Evolutionary conservation across 116 monocot species (phyloP), one percentile per base, ranked within the genome.

Genomic region (Posidonia oceanica): DNA sequence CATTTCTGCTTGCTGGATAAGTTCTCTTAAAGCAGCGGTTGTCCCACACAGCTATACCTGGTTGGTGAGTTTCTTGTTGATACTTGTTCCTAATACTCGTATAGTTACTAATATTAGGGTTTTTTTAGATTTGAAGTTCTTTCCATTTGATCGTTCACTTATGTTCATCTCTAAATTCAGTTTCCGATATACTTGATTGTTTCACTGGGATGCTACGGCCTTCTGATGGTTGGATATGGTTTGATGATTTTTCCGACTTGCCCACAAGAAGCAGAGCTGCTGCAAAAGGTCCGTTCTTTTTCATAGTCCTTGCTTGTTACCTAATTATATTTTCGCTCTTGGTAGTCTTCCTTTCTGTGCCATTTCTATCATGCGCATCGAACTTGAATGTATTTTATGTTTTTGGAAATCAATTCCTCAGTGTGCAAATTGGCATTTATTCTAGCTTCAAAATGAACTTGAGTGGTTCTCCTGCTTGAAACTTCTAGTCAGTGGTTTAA

Each of bases 221-320:
- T 96, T 82, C 76, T 96, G 18, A 86, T 96, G 95, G 95, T 91
- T 74, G 91, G 91, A 70, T 67, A 86, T 80, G 95, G 95, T 39
- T 82, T 91, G 74, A 96, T 91, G 78, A 42, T 81, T 41, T 96
- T 96, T 65, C 95, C 91, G 59, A 96, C 85, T 52, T 96, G 95
- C 70, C 95, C 91, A 69, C 76, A 86, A 54, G 91, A 96, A 87
- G 88, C 91, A 76, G 63, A 78, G 3, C 75, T 96, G 13, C 76
- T 91, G 48, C 88, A 89, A 75, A 84, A 91, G 96, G 96, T 91
- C 59, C 55, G 12, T 20, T 20, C 52, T 58, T 58, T 29, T 52
- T 61, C 62, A 37, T 44, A 42, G 4, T 48, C 8, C 2, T 48
- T 48, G 8, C 12, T 1, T 48, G 48, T 48, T 48, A 48, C 48